These are phyloP conservation scores for Nicotiana attenuata DNA, from an alignment of 257 asterid genomes.

Conservation along the genomic window DNA sequence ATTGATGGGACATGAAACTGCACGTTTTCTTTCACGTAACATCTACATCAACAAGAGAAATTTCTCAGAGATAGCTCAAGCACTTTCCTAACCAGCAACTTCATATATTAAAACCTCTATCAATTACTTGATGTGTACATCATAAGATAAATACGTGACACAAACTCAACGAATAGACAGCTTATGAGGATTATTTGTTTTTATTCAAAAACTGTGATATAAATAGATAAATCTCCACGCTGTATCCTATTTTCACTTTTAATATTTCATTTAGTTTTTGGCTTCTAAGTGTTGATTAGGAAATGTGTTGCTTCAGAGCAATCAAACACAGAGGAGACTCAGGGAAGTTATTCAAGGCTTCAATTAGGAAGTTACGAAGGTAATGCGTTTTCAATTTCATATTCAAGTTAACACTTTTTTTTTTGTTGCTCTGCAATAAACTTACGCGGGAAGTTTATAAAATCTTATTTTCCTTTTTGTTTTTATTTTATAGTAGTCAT, in stretches of 20 bases:
- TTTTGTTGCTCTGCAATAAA: too few species aligned
- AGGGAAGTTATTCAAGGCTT: background rate
- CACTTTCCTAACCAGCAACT: background rate
- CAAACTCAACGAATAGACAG: background rate
- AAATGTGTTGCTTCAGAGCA: background rate
- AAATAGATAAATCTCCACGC: background rate
- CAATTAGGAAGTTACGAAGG: background rate
- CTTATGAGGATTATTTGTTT: background rate
- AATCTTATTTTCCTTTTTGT: too few species aligned
- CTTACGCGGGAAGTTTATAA: too few species aligned
- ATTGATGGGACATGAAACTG: background rate
- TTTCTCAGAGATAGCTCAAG: background rate
- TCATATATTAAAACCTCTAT: background rate
- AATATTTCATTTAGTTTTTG: background rate
- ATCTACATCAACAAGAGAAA: background rate
- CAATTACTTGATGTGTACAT: background rate
- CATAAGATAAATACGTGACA: background rate
- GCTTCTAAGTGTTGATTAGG: background rate
- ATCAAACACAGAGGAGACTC: background rate
- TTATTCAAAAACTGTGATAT: background rate
- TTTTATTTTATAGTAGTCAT: too few species aligned
- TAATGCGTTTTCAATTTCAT: background rate
- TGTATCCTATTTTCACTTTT: background rate
- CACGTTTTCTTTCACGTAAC: slow-evolving; percentile 1
- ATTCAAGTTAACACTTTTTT: too few species aligned